A percentile compares a stretch with the other conserved stretches of the same genome.
phyloP scores from a whole-genome alignment of 2,329 filamentous ascomycete genomes.

The Tolypocladium guangdongense region DNA sequence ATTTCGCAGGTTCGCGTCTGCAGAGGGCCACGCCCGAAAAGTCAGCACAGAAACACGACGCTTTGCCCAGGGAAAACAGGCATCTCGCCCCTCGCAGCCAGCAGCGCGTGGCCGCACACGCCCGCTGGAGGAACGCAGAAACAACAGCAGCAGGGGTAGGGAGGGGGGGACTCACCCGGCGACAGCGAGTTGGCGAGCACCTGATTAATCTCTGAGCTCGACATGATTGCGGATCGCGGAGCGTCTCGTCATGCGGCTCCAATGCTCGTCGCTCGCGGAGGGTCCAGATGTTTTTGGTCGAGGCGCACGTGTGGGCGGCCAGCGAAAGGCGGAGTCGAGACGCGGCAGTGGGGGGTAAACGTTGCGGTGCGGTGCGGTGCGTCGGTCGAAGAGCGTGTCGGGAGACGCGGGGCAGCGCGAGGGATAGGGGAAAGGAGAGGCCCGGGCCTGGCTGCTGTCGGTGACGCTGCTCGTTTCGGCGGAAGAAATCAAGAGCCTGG shows the following conservation, averaged over 20 bases:
- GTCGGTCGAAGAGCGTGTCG: neutral
- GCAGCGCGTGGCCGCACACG: neutral
- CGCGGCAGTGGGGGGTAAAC: neutral
- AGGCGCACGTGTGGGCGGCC: slow-evolving; percentile 19
- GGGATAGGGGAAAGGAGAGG: slow-evolving; percentile 8
- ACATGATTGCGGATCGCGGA: slow-evolving; percentile 40
- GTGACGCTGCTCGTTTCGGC: neutral
- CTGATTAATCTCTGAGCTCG: slow-evolving; percentile 87
- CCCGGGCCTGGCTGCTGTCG: neutral
- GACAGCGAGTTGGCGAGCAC: slow-evolving; percentile 96
- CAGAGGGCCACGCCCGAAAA: slow-evolving; percentile 10
- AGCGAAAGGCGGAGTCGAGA: slow-evolving; percentile 16
- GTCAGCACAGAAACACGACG: slow-evolving; percentile 16
- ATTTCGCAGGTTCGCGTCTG: slow-evolving; percentile 83
- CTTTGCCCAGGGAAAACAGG: neutral
- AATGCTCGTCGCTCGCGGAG: slow-evolving; percentile 11
- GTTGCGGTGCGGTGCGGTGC: neutral
- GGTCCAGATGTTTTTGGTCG: slow-evolving; percentile 4
- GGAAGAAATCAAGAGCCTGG: neutral
- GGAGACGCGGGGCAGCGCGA: slow-evolving; percentile 6
- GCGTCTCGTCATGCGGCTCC: slow-evolving; percentile 26
- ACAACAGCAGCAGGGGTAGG: slow-evolving; percentile 4
- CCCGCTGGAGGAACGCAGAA: neutral
- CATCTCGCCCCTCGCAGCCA: neutral
- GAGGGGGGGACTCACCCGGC: slow-evolving; percentile 54